Base-by-base conservation (phyloP, 495 filamentous ascomycete genomes). In the Aspergillus conjunctus region DNA sequence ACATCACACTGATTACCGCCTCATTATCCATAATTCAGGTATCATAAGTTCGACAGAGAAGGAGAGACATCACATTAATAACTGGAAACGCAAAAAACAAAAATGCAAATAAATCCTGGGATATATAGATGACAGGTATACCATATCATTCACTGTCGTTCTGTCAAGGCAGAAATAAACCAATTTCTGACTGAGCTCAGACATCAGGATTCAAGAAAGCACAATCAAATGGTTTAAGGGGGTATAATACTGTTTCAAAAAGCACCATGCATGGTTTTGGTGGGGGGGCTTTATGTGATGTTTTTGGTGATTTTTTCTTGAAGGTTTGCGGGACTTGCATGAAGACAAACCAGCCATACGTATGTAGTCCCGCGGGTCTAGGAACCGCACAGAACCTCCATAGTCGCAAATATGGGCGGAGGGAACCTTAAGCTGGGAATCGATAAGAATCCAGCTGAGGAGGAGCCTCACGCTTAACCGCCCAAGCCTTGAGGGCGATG, bases 401-500 rank as follows among this genome's bases (percentile, higher is more conserved):
- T 26, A 5, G 5, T 26, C 26, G 26, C 2, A 26, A 26, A 26
- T 2, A 26, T 5, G 5, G 5, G 26, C 26, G 26, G 5, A 5
- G 26, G 26, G 5, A 5, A 2, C 5, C 5, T 55, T 32, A 67
- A 26, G 69, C 67, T 4, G 67, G 63, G 34, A 70, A 73, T 18
- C 61, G 63, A 54, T 61, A 70, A 26, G 66, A 54, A 26, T 62
- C 32, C 26, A 71, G 58, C 45, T 66, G 67, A 1, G 69, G 63
- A 15, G 63, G 68, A 48, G 72, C 66, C 70, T 93, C 86, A 59
- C 77, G 84, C 65, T 87, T 83, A 15, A 87, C 73, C 1, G 91
- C 91, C 92, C 91, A 96, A 17, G 91, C 93, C 73, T 96, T 97
- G 65, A 97, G 72, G n/a, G 93, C 87, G 51, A 97, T 83, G 3